A percentile compares a stretch with the other conserved stretches of the same genome.
phyloP scores from a whole-genome alignment of 257 asterid genomes.

The Voacanga thouarsii region DNA sequence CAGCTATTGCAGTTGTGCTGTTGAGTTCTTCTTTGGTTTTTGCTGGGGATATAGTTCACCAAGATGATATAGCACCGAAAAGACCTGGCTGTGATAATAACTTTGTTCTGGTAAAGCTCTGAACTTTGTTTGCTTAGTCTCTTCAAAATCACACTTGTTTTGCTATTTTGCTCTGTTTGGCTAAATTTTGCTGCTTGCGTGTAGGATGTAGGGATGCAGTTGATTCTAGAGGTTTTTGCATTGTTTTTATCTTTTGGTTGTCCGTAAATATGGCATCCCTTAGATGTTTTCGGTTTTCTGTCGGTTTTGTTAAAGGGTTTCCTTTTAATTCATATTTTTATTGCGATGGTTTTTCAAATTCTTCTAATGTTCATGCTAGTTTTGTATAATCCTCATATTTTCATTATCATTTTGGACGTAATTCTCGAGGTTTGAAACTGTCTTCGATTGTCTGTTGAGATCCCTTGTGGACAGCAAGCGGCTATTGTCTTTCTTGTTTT shows the following conservation, averaged over 20 bases:
- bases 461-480: background rate
- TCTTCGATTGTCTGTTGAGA: background rate
- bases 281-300: background rate
- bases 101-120: slow-evolving; percentile 67
- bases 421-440: background rate
- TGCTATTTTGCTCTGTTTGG: slow-evolving; percentile 1
- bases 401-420: background rate
- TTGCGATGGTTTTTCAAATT: background rate
- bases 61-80: slow-evolving; percentile 73
- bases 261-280: background rate
- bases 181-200: background rate
- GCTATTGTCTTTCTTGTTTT: background rate
- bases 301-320: background rate
- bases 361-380: background rate
- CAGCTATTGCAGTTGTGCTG: slow-evolving; percentile 29
- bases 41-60: slow-evolving; percentile 91
- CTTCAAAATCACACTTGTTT: slow-evolving; percentile 11
- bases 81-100: slow-evolving; percentile 83
- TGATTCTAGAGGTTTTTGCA: background rate
- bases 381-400: background rate
- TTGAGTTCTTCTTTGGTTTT: slow-evolving; percentile 39
- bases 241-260: background rate
- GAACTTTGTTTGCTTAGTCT: slow-evolving; percentile 3
- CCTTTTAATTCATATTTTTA: background rate
- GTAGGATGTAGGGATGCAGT: background rate